Evolutionary conservation across 2,329 filamentous ascomycete genomes (phyloP), one percentile per base, ranked within the genome.

Genomic region (Albifimbria verrucaria): DNA sequence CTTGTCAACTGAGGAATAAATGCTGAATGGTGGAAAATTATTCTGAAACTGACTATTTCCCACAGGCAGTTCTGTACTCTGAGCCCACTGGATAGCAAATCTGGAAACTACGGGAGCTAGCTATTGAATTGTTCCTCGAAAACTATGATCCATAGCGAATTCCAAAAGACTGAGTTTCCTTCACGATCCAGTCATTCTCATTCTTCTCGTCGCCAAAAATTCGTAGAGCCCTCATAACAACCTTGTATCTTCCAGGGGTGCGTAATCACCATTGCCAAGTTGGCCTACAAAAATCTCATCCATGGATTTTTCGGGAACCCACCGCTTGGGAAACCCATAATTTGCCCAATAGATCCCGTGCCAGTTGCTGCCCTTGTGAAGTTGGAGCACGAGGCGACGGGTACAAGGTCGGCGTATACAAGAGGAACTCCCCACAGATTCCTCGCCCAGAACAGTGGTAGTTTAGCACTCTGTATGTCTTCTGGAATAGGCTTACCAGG

Each of bases 221-320:
- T 56, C 70, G 72, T 52, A 79, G 64, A 20, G 75, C 71, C 59
- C 69, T 70, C 49, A 77, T 62, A 3, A 62, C 66, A 44, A 78
- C 63, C 64, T 71, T 74, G 67, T 79, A 79, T 10, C 55, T 53
- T 11, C 76, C 77, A 6, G 68, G 6, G 72, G 69, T 5, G 68
- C 76, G 48, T 73, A 76, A 1, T 56, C 64, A 21, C 72, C 75
- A 18, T 74, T 68, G 0, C 65, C 65, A 5, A 79, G 59, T 46
- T 62, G 62, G 24, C 77, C 77, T 53, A 70, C 74, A 80, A 6
- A 28, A 52, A 5, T 62, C 12, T 17, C 56, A 43, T 53, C 59
- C 21, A 48, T 50, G 17, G 51, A 53, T 53, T 28, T 57, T 53
- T 18, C 57, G 45, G 18, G 52, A 68, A 5, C 23, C 49, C 51